Conservation (phyloP, 177 flowering plant species). For the Tripterygium wilfordii region DNA sequence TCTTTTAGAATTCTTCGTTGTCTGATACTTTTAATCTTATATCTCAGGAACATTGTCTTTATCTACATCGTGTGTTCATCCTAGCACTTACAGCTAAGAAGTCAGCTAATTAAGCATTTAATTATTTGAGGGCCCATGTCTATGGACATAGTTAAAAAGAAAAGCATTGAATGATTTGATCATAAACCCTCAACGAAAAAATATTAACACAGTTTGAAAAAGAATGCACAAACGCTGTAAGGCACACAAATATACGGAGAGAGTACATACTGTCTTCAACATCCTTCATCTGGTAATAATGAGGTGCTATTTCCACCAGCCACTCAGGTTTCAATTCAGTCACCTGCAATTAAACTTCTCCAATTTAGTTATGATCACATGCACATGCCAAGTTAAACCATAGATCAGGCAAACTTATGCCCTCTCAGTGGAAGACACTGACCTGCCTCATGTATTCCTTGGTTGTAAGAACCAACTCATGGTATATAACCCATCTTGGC, state of each 20-base stretch:
- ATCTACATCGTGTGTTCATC: too few relatives aligned
- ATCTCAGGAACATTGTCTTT: too few relatives aligned
- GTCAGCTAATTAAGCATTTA: too few relatives aligned
- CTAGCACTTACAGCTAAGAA: too few relatives aligned
- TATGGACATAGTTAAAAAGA: too few relatives aligned
- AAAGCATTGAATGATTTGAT: background rate
- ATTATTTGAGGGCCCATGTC: too few relatives aligned
- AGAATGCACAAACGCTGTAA: background rate
- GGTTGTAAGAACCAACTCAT: constrained; percentile 86
- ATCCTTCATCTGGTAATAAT: constrained; percentile 84
- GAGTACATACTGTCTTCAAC: constrained; percentile 77
- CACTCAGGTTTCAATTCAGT: constrained; percentile 90
- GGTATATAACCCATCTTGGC: constrained; percentile 93
- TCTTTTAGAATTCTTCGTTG: too few relatives aligned
- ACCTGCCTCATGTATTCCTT: constrained; percentile 98
- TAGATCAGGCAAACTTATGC: background rate
- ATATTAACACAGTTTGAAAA: background rate
- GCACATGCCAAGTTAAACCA: background rate
- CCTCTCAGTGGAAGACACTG: background rate
- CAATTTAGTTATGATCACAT: background rate
- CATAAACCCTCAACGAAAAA: background rate
- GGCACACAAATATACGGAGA: constrained; percentile 19
- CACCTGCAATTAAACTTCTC: constrained; percentile 42
- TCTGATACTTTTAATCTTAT: too few relatives aligned
- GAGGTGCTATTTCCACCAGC: constrained; percentile 93